A percentile compares a stretch with the other conserved stretches of the same genome.
Conservation (phyloP, 2,329 filamentous ascomycete genomes). For the Coniochaeta sp. region DNA sequence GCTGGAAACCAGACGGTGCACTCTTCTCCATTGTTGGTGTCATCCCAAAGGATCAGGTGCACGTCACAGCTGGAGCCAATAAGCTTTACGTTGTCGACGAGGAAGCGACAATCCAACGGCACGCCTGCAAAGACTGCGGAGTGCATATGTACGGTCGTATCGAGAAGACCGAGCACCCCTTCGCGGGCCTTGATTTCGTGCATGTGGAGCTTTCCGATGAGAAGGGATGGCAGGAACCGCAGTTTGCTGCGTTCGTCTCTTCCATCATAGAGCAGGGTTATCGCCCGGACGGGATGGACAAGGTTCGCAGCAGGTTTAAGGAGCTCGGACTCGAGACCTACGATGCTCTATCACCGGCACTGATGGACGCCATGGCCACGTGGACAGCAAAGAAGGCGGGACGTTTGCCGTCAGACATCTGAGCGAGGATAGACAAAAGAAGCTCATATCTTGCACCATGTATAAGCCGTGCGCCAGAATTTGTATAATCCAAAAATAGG, state of each 20-base stretch:
- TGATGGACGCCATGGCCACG: conserved; percentile 57
- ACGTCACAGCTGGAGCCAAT: conserved; percentile 47
- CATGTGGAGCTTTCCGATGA: conserved; percentile 53
- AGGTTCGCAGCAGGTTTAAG: conserved; percentile 46
- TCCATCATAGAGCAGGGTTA: conserved; percentile 64
- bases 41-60: conserved; percentile 45
- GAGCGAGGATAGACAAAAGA: not conserved
- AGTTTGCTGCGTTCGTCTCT: conserved; percentile 62
- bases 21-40: conserved; percentile 61
- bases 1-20: conserved; percentile 59
- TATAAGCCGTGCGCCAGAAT: too few species aligned
- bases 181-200: conserved; percentile 64
- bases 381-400: conserved; percentile 44
- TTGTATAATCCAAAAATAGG: too few species aligned
- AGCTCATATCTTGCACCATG: too few species aligned
- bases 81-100: conserved; percentile 52
- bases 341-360: conserved; percentile 50
- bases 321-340: conserved; percentile 52
- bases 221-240: conserved; percentile 64
- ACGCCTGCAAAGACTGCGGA: conserved; percentile 55
- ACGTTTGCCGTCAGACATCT: not conserved
- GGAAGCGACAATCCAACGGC: conserved; percentile 49
- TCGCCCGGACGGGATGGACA: conserved; percentile 44
- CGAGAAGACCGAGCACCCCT: conserved; percentile 55
- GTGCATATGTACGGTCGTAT: conserved; percentile 60